These are phyloP conservation scores for Pseudopyricularia javanii DNA, from an alignment of 2,329 filamentous ascomycete species.

Conservation along the genomic window DNA sequence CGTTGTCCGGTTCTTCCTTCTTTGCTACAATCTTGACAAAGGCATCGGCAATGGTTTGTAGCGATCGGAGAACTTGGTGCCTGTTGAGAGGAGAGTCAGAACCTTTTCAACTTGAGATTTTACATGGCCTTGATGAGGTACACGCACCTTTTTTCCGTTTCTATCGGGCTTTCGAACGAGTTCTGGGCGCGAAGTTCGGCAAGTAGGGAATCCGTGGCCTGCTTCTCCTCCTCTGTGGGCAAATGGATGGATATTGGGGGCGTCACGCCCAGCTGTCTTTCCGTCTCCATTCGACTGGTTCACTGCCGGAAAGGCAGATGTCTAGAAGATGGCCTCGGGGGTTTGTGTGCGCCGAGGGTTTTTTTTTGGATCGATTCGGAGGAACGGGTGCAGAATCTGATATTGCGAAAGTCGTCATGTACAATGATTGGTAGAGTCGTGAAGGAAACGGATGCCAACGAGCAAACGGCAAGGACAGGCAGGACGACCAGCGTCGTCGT, in stretches of 20 bases:
- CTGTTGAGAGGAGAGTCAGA: conserved; percentile 25
- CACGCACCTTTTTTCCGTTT: conserved; percentile 66
- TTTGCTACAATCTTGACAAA: conserved; percentile 76
- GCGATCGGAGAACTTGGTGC: conserved; percentile 58
- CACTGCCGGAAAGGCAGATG: not conserved
- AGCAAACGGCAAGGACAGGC: not conserved
- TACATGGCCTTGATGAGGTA: not conserved
- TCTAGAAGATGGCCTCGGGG: too few relatives aligned
- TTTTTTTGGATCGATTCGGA: not conserved
- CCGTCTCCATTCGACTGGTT: conserved; percentile 9
- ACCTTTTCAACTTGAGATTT: not conserved
- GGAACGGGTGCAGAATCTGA: not conserved
- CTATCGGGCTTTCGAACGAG: conserved; percentile 76
- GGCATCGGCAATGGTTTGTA: conserved; percentile 71
- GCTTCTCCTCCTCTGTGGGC: conserved; percentile 66
- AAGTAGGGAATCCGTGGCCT: conserved; percentile 66
- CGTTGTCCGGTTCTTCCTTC: conserved; percentile 58
- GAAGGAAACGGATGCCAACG: not conserved
- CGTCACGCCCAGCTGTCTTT: conserved; percentile 52
- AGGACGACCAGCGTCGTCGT: not conserved
- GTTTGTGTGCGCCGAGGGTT: not conserved
- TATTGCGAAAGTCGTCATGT: not conserved
- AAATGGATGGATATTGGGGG: conserved; percentile 67
- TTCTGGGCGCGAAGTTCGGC: conserved; percentile 79
- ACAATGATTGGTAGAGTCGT: not conserved